Base-by-base conservation (phyloP, 805 yeast species). In the Ogataea chonburiensis region DNA sequence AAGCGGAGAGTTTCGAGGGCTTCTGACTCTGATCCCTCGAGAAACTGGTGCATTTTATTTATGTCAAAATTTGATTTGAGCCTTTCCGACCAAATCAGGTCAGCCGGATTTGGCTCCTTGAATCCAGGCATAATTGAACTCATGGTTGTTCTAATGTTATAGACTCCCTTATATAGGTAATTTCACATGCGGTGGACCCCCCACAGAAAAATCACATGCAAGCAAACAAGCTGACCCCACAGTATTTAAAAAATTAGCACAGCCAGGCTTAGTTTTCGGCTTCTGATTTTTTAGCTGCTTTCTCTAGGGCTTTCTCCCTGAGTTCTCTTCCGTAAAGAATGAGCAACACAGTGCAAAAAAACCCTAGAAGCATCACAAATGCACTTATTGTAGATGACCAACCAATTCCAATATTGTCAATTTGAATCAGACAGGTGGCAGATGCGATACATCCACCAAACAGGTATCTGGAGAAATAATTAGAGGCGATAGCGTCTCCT, bases 401-500 rank as follows among this genome's bases (percentile, higher is more conserved):
- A 5, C 81, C 82, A 27, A 75, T 63, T 0, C 81, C 81, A 27
- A 77, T 73, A 17, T 55, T 46, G 4, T 71, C 45, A 10, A 77
- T 60, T 24, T 71, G 70, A 10, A 61, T 56, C 17, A 77, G 56
- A 37, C 73, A 69, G 2, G 75, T 63, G 4, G 73, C 77, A 5
- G 77, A 64, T 1, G 73, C 72, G 7, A 76, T 54, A 1, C 76
- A 77, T 10, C 74, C 75, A 5, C 75, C 72, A 20, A 49, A 24
- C 1, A 72, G 40, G 46, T 67, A 75, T 31, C 83, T 55, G 2
- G 69, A 53, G 32, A 71, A 66, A 40, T 77, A 77, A 45, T 75
- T 75, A 7, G 75, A 67, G 0, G 73, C 78, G 26, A 77, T 70
- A 1, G 77, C 80, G 48, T 71, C 81, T 14, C 80, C 77, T 21